These are phyloP conservation scores for Filobasidium floriforme DNA, from an alignment of 768 basidiomycete species.

Conservation along the genomic window DNA sequence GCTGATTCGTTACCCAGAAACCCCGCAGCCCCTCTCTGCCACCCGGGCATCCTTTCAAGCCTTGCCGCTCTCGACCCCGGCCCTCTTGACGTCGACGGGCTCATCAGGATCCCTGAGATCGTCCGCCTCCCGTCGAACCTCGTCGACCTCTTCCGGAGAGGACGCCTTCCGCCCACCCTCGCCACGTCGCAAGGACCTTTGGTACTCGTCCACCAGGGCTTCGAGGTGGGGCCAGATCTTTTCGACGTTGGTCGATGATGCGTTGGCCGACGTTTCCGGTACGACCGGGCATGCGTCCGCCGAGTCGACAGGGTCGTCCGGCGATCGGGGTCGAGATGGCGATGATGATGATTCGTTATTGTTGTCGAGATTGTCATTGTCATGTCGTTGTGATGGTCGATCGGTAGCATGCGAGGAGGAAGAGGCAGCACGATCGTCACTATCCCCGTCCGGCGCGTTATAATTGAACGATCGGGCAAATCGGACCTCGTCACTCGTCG, in stretches of 20 bases:
- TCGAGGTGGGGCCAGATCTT: constrained; percentile 44
- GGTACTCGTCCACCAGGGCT: constrained; percentile 38
- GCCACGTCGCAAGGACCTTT: background rate
- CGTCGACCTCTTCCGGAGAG: constrained; percentile 22
- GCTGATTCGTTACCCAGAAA: no score
- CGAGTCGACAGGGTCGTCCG: background rate
- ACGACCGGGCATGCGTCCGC: no score
- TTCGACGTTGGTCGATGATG: constrained; percentile 32
- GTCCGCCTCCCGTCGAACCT: constrained; percentile 36
- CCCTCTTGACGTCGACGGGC: background rate
- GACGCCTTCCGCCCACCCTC: background rate
- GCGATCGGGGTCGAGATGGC: background rate
- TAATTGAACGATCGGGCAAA: constrained; percentile 27
- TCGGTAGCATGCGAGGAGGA: constrained; percentile 14
- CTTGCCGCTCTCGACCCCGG: no score
- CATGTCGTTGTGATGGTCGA: background rate
- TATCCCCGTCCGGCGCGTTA: constrained; percentile 17
- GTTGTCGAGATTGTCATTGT: background rate
- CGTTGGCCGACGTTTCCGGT: constrained; percentile 1
- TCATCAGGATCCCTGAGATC: constrained; percentile 32
- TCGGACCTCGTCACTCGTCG: constrained; percentile 46
- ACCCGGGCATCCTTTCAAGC: no score
- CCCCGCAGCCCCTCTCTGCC: no score
- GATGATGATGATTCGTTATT: background rate
- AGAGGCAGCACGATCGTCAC: constrained; percentile 9